Conservation (phyloP, 768 basidiomycete genomes). For the Suillus discolor region DNA sequence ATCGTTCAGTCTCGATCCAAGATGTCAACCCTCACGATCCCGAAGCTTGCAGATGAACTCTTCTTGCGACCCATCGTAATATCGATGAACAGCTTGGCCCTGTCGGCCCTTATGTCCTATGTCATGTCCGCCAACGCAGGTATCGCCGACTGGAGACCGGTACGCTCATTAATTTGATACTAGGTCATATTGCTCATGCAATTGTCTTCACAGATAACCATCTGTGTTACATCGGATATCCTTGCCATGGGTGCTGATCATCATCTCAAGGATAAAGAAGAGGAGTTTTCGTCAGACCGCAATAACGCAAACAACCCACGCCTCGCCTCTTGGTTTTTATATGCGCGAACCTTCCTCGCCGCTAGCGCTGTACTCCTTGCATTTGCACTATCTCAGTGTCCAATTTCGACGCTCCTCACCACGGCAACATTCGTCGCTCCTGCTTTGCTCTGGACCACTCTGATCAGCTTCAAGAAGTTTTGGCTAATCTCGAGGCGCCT, state of each 20-base stretch:
- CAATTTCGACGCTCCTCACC: not conserved
- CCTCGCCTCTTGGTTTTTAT: not conserved
- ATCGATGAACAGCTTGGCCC: not conserved
- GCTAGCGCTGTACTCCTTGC: not conserved
- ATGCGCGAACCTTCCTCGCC: not conserved
- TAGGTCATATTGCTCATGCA: not conserved
- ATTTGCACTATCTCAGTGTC: not conserved
- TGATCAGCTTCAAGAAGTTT: not conserved
- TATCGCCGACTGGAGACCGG: not conserved
- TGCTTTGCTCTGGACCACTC: not conserved
- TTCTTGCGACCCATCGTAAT: conserved; percentile 1
- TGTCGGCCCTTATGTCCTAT: not conserved
- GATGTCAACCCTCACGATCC: not conserved
- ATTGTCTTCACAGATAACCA: not conserved
- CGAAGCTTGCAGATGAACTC: not conserved
- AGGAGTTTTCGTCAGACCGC: not conserved
- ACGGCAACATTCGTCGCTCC: not conserved
- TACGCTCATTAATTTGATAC: not conserved
- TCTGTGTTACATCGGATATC: not conserved
- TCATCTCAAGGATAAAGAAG: not conserved
- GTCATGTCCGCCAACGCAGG: not conserved
- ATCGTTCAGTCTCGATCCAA: not conserved
- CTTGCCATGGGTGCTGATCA: not conserved
- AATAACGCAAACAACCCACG: not conserved
- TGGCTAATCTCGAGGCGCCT: not conserved